phyloP scores from a whole-genome alignment of 352 stramenopile genomes.

The Phytophthora aleatoria region DNA sequence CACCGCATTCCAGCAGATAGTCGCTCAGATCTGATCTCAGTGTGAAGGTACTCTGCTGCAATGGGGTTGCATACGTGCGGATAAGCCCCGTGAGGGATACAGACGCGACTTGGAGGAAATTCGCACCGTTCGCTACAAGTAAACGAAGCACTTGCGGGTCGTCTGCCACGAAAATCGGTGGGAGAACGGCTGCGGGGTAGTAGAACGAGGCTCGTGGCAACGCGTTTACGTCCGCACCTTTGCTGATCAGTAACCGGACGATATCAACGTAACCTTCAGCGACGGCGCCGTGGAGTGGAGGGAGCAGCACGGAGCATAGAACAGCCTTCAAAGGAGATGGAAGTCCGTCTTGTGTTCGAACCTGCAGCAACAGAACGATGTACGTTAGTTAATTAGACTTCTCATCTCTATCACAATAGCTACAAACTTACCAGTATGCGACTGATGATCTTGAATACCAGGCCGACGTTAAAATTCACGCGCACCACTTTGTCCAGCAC shows the following conservation, averaged over 20 bases:
- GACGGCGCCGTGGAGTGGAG: conserved; percentile 71
- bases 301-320: conserved; percentile 68
- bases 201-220: conserved; percentile 72
- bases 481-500: conserved; percentile 76
- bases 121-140: conserved; percentile 63
- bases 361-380: conserved; percentile 27
- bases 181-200: conserved; percentile 55
- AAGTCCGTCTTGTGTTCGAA: conserved; percentile 65
- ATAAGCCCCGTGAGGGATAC: conserved; percentile 48
- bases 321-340: conserved; percentile 52
- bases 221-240: conserved; percentile 61
- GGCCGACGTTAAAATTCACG: conserved; percentile 78
- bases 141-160: conserved; percentile 72
- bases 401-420: not conserved
- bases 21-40: conserved; percentile 62
- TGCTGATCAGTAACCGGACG: conserved; percentile 63
- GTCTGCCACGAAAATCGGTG: conserved; percentile 78
- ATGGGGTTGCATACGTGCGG: conserved; percentile 50
- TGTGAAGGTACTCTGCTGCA: conserved; percentile 75
- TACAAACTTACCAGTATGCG: conserved; percentile 50
- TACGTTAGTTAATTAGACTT: not conserved
- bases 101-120: conserved; percentile 67
- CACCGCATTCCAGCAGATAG: conserved; percentile 66
- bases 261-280: conserved; percentile 67
- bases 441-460: conserved; percentile 75